Conservation (phyloP, 208 protist genomes). For the Leishmania mexicana region DNA sequence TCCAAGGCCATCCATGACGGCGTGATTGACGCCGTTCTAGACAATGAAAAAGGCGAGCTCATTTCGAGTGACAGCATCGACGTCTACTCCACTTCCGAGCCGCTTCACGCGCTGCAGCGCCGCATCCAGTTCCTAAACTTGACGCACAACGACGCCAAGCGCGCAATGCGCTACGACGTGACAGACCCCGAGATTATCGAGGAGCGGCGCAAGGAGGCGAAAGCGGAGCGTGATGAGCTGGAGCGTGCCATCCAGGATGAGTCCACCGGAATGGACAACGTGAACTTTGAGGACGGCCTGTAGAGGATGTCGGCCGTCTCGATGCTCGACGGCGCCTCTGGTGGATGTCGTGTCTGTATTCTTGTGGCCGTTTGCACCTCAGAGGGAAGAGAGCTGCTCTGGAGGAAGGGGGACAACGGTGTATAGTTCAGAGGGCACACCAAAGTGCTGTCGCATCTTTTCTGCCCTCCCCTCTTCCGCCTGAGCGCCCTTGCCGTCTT, state of each 20-base stretch:
- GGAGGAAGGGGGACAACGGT: neutral
- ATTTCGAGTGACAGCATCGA: slow-evolving; percentile 94
- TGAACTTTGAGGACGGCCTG: slow-evolving; percentile 88
- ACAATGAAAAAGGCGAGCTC: slow-evolving; percentile 93
- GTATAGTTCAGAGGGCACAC: neutral
- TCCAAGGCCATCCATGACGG: slow-evolving; percentile 98
- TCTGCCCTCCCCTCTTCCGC: neutral
- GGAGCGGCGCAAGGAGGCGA: slow-evolving; percentile 71
- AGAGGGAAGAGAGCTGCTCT: neutral
- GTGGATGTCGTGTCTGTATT: neutral
- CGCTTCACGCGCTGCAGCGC: slow-evolving; percentile 93
- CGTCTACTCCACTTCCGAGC: slow-evolving; percentile 97
- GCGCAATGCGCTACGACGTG: slow-evolving; percentile 88
- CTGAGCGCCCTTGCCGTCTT: neutral
- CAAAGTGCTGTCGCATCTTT: neutral
- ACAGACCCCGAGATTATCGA: slow-evolving; percentile 82
- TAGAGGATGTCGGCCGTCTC: slow-evolving; percentile 23
- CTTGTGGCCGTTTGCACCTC: neutral
- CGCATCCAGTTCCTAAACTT: slow-evolving; percentile 96
- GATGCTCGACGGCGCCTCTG: neutral
- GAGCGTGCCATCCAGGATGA: slow-evolving; percentile 79
- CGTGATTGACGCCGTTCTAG: slow-evolving; percentile 97
- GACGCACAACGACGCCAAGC: slow-evolving; percentile 96
- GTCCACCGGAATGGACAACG: slow-evolving; percentile 59
- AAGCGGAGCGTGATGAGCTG: slow-evolving; percentile 61